Conservation (phyloP, 169 alveolate genomes). For the Fabrea salina region DNA sequence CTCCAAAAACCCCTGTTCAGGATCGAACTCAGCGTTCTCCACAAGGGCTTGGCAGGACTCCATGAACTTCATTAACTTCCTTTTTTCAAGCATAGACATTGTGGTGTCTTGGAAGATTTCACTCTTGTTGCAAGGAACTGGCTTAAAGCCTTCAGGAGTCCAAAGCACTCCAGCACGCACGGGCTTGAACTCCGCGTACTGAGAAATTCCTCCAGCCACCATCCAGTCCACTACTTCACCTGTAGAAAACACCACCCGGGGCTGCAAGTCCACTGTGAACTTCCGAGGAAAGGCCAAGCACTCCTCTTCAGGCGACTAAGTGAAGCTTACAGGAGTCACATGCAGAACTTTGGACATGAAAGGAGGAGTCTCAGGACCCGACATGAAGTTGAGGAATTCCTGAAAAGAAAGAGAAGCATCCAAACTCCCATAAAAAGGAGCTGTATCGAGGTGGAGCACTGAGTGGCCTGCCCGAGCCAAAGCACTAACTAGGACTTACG, state of each 20-base stretch:
- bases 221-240: constrained; percentile 35
- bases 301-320: neutral
- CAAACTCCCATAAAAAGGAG: constrained; percentile 13
- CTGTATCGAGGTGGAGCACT: constrained; percentile 13
- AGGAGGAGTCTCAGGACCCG: neutral
- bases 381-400: neutral
- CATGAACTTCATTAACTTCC: constrained; percentile 37
- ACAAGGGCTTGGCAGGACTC: neutral
- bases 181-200: constrained; percentile 36
- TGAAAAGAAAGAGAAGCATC: constrained; percentile 20
- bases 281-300: neutral
- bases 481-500: neutral
- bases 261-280: constrained; percentile 37
- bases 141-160: neutral
- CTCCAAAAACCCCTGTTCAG: neutral
- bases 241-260: constrained; percentile 31
- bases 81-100: constrained; percentile 31
- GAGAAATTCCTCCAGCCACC: constrained; percentile 22
- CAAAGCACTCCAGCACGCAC: constrained; percentile 28
- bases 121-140: constrained; percentile 40
- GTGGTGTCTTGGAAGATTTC: constrained; percentile 27
- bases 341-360: neutral
- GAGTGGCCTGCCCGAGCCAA: neutral
- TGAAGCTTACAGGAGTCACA: neutral
- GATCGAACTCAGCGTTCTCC: constrained; percentile 21